These are phyloP conservation scores for Tillandsia fasciculata DNA, from an alignment of 176 grass and related monocot genomes.

Conservation along the genomic window DNA sequence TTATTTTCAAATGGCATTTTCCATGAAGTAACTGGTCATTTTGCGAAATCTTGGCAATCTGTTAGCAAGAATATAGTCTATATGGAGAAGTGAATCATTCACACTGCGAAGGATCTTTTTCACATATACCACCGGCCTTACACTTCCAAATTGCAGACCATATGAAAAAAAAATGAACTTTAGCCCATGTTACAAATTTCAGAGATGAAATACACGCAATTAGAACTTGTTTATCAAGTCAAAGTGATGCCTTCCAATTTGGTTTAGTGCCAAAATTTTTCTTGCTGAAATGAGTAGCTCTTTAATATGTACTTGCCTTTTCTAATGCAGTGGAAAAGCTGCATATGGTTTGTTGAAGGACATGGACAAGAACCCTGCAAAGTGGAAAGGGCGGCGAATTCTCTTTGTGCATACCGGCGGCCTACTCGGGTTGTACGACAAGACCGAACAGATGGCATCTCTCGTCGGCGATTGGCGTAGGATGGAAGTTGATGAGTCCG, in stretches of 20 bases:
- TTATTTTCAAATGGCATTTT: not conserved
- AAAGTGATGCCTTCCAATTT: too few species aligned
- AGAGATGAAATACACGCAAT: too few species aligned
- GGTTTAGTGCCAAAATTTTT: not conserved
- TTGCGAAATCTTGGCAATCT: too few species aligned
- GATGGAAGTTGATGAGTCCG: conserved; percentile 76
- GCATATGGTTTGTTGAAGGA: conserved; percentile 64
- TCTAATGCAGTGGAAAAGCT: conserved; percentile 58
- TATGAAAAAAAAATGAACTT: too few species aligned
- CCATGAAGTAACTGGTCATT: too few species aligned
- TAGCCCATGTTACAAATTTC: too few species aligned
- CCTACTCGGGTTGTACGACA: conserved; percentile 92
- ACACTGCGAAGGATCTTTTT: too few species aligned
- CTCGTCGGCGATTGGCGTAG: conserved; percentile 55
- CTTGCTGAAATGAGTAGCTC: not conserved
- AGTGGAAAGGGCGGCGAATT: conserved; percentile 69
- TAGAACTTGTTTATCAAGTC: too few species aligned
- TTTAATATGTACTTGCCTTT: conserved; percentile 3
- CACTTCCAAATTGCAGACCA: too few species aligned
- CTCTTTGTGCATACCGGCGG: conserved; percentile 86
- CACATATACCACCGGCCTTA: too few species aligned
- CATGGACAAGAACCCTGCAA: conserved; percentile 52
- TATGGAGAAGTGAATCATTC: too few species aligned
- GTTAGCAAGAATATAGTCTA: too few species aligned
- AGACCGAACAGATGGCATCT: conserved; percentile 52